Percentiles rank a stretch among this genome's conserved stretches.
Evolutionary conservation across 495 filamentous ascomycete genomes (phyloP).

Genomic region (Penicillium longicatenatum): DNA sequence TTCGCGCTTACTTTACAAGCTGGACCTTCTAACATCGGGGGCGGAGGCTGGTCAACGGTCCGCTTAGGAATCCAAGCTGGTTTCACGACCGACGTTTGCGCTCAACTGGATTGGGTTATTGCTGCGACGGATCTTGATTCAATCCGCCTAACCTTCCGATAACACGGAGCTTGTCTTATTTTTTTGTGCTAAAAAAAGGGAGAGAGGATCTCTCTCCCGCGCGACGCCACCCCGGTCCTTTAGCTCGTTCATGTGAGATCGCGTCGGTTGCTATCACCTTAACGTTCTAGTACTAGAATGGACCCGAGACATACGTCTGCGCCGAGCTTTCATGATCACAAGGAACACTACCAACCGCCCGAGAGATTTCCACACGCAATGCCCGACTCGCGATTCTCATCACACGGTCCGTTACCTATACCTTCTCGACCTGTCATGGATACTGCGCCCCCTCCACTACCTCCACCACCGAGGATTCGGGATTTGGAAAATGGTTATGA

Average conservation of each 20-base stretch:
- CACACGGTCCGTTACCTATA: conserved; percentile 59
- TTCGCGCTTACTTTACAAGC: conserved; percentile 24
- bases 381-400: conserved; percentile 38
- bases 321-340: conserved; percentile 56
- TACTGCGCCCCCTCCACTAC: conserved; percentile 61
- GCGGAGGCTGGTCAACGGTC: conserved; percentile 23
- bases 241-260: conserved; percentile 18
- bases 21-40: conserved; percentile 26
- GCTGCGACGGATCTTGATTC: conserved; percentile 27
- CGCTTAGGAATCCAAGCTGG: conserved; percentile 27
- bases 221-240: conserved; percentile 4
- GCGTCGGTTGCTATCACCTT: conserved; percentile 8
- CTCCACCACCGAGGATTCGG: conserved; percentile 58
- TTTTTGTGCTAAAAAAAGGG: background rate
- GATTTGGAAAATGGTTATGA: conserved; percentile 58
- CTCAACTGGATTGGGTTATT: conserved; percentile 35
- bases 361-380: conserved; percentile 27
- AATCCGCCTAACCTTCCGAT: conserved; percentile 12
- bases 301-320: conserved; percentile 56
- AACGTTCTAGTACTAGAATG: conserved; percentile 48
- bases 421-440: conserved; percentile 46
- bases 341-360: conserved; percentile 25
- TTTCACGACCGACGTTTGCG: conserved; percentile 33
- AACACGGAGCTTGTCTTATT: background rate
- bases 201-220: background rate